Evolutionary conservation across 768 basidiomycete genomes (phyloP), one percentile per base, ranked within the genome.

Genomic region (Termitomyces sp.): DNA sequence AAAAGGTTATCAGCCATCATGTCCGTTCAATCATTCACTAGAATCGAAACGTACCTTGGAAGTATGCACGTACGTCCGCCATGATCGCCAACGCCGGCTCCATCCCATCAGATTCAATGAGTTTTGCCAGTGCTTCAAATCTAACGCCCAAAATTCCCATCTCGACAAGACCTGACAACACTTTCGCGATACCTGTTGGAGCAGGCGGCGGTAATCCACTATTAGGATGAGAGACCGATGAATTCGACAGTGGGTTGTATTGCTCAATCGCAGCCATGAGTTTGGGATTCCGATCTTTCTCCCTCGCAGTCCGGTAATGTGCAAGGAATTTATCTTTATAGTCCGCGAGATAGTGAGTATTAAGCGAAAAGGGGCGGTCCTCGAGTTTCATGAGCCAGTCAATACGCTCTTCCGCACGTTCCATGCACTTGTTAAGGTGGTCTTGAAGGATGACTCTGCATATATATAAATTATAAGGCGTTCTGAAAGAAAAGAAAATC

Each of bases 41-140:
- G 37, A 17, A 50, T 43, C 34, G 34, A 40, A 15, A 60, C 67
- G 5, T 66, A 88, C 90, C 89, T 79, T 90, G 86, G 70, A 90
- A 91, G 65, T 91, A 90, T 0, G 86, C 88, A 7, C 87, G 77
- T 2, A 89, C 86, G 59, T 85, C 81, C 0, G 87, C 86, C 87
- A 91, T 91, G 65, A 91, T 87, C 4, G 71, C 66, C 17, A 91
- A 65, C 0, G 85, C 85, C 0, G 81, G 78, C 45, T 85, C 86
- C 76, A 78, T 79, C 2, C 73, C 72, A 62, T 88, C 86, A 0
- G 75, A 60, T 0, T 82, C 79, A 3, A 86, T 74, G 0, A 89
- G 65, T 65, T 78, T 84, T 0, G 78, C 65, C 0, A 89, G 64
- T 56, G 86, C 83, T 3, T 71, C 70, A 0, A 77, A 69, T 38